Evolutionary conservation across 306 rosid genomes (phyloP), one percentile per base, ranked within the genome.

Genomic region (Fragaria vesca): DNA sequence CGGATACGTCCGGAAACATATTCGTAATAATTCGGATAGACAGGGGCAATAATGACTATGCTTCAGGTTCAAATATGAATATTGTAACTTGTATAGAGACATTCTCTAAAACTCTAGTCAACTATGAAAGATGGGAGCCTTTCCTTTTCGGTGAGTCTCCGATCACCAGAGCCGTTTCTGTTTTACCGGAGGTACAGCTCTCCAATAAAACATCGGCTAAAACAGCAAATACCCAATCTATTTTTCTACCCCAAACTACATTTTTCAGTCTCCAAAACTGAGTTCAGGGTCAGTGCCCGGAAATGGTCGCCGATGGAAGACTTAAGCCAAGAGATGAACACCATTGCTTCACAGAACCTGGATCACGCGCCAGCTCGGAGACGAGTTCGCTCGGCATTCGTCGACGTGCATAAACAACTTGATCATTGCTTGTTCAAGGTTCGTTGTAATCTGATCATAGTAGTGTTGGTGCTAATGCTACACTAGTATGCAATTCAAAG

Each of bases 401-500:
- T 75, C 40, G 87, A 86, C 21, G 71, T 86, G 26, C 97, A 93
- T 9, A 86, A 54, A 45, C 72, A 78, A 52, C 85, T 93, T 12
- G 96, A 93, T 71, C 96, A 93, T 83, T 89, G 87, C 81, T 81
- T 90, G 78, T 93, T 93, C 84, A 86, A 86, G 96, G 97, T 82
- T 72, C 50, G 71, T 46, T 85, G 52, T 11, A 26, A 36, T 81
- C 52, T 13, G 21, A 15, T 51, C 71, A 5, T 69, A 18, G 16
- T 20, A 5, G 21, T 51, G 8, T n/a, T 51, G 1, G 7, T 20
- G 16, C 10, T 57, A 21, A 9, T 57, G 36, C 66, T 26, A 65
- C 43, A 65, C 69, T 32, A 13, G 45, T 8, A 12, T 69, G 74
- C 9, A 26, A 46, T 26, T 55, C 36, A 2, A 72, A 32, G 42